Conservation (phyloP, 1,284 basidiomycete species). For the Inonotus obliquus region DNA sequence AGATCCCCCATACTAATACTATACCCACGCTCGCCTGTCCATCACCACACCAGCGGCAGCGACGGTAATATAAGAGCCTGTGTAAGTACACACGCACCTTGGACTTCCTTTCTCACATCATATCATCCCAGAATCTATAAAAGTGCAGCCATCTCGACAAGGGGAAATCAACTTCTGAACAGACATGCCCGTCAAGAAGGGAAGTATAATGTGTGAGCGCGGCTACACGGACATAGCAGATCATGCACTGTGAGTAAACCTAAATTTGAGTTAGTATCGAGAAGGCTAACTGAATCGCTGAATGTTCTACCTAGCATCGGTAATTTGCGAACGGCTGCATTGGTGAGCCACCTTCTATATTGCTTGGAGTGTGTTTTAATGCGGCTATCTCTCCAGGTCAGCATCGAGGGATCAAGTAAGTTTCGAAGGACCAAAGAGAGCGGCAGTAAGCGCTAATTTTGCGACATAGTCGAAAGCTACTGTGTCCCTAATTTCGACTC, state of each 20-base stretch:
- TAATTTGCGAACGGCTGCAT: conserved; percentile 75
- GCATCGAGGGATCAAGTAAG: conserved; percentile 75
- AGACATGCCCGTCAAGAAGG: neutral
- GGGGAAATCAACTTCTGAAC: neutral
- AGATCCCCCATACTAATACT: neutral
- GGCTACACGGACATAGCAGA: conserved; percentile 67
- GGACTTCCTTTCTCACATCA: no score
- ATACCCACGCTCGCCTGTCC: neutral
- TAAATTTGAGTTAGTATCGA: neutral
- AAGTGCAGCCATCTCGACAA: neutral
- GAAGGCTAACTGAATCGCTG: neutral
- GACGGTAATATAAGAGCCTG: no score
- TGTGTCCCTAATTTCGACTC: conserved; percentile 93
- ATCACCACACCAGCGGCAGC: neutral
- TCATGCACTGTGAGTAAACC: conserved; percentile 62
- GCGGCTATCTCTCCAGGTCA: conserved; percentile 41
- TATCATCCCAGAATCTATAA: neutral
- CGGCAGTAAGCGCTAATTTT: neutral
- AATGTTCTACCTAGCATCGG: conserved; percentile 52
- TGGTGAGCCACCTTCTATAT: conserved; percentile 38
- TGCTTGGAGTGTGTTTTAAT: no score
- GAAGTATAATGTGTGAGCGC: conserved; percentile 25
- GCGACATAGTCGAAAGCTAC: conserved; percentile 72
- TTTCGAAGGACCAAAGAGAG: conserved; percentile 10
- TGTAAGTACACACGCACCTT: no score